Percentiles rank a stretch among this genome's conserved stretches.
Evolutionary conservation across 768 basidiomycete genomes (phyloP).

Genomic region (Termitomyces bulborhizus): DNA sequence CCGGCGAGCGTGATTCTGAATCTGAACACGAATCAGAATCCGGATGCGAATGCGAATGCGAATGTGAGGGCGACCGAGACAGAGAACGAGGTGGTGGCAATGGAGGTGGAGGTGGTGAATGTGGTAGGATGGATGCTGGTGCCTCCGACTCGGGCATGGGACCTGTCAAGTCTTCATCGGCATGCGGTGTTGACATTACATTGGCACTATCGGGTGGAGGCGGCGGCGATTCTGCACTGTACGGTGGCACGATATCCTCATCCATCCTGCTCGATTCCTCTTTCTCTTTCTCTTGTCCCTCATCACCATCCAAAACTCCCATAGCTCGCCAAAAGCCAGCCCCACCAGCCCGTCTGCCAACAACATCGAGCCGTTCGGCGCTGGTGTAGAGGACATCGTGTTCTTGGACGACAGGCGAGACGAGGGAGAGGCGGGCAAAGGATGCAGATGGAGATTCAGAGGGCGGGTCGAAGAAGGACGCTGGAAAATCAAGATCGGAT

Average conservation of each 20-base stretch:
- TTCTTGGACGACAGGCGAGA: constrained; percentile 26
- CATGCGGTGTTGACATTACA: no score
- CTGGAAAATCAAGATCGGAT: no score
- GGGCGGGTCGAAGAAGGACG: not conserved
- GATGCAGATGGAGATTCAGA: constrained; percentile 37
- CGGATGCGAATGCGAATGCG: not conserved
- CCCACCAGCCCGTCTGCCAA: not conserved
- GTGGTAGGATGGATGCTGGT: no score
- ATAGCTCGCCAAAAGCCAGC: constrained; percentile 2
- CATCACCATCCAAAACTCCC: not conserved
- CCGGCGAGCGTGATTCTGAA: not conserved
- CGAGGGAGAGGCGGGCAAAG: constrained; percentile 45
- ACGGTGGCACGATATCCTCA: no score
- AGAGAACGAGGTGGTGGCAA: no score
- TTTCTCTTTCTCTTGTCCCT: no score
- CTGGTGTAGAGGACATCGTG: not conserved
- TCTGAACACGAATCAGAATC: not conserved
- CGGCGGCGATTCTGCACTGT: no score
- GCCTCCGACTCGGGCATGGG: no score
- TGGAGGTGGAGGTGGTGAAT: no score
- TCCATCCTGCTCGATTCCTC: no score
- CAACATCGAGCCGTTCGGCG: not conserved
- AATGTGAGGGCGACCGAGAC: not conserved
- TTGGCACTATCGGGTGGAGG: no score
- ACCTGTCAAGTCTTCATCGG: no score